Evolutionary conservation across 345 rosid species (phyloP).

Genomic region (Camelina laxa): DNA sequence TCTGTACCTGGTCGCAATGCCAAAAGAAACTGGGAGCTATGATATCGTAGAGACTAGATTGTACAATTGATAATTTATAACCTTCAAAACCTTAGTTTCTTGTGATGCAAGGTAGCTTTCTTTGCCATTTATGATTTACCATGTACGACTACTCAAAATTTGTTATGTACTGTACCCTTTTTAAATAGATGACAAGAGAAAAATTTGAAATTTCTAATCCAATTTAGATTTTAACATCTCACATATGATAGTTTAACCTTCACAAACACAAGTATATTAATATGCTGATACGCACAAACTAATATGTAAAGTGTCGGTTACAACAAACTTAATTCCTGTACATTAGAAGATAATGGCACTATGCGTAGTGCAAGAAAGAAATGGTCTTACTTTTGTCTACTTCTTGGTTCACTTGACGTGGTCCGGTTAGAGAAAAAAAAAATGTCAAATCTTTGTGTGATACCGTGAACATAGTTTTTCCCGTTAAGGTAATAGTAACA

Average conservation of each 20-base stretch:
- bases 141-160: background rate
- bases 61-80: background rate
- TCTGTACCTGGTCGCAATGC: background rate
- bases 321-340: too few species aligned
- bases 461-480: too few species aligned
- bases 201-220: background rate
- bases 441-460: background rate
- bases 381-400: background rate
- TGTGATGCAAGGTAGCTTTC: constrained; percentile 7
- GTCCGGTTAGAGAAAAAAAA: too few species aligned
- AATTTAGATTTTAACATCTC: background rate
- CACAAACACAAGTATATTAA: background rate
- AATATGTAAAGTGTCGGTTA: background rate
- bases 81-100: constrained; percentile 14
- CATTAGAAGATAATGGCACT: too few species aligned
- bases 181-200: background rate
- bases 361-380: background rate
- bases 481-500: background rate
- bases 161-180: background rate
- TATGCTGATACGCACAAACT: background rate
- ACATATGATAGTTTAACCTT: background rate
- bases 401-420: too few species aligned
- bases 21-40: background rate
- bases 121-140: background rate
- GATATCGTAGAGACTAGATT: background rate